Conservation (phyloP, 108 stramenopile species). For the Chaetoceros tenuissimus region DNA sequence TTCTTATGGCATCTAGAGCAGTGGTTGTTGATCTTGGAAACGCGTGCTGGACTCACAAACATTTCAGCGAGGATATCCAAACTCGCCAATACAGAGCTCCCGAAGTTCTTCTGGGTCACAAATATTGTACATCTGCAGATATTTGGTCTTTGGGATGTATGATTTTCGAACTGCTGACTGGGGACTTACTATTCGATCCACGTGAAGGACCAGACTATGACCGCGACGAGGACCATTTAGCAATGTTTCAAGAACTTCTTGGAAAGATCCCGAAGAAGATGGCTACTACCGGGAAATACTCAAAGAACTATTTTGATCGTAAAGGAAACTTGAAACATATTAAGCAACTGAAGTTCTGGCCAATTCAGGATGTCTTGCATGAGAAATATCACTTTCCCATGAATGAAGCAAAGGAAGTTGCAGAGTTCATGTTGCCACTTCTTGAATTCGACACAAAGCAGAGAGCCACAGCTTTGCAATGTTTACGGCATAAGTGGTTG, state of each 20-base stretch:
- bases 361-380: constrained; percentile 83
- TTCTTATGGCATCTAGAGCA: constrained; percentile 51
- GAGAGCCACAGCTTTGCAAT: constrained; percentile 75
- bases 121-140: constrained; percentile 93
- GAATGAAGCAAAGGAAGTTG: constrained; percentile 75
- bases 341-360: constrained; percentile 96
- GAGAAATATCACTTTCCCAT: constrained; percentile 86
- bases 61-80: constrained; percentile 98
- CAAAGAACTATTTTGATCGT: constrained; percentile 93
- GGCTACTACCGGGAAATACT: constrained; percentile 81
- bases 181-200: constrained; percentile 97
- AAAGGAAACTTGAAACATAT: constrained; percentile 96
- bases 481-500: constrained; percentile 80
- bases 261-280: constrained; percentile 92
- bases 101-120: constrained; percentile 87
- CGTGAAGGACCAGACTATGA: constrained; percentile 86
- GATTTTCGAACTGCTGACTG: constrained; percentile 94
- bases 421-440: constrained; percentile 78
- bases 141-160: constrained; percentile 99
- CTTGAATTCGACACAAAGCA: constrained; percentile 80
- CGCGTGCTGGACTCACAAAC: constrained; percentile 95
- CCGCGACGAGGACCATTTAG: constrained; percentile 97
- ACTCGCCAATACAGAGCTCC: constrained; percentile 97
- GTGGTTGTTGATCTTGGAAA: constrained; percentile 97
- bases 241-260: constrained; percentile 96